Evolutionary conservation across 2,329 filamentous ascomycete genomes (phyloP), one percentile per base, ranked within the genome.

Genomic region (Ophiobolus disseminans): DNA sequence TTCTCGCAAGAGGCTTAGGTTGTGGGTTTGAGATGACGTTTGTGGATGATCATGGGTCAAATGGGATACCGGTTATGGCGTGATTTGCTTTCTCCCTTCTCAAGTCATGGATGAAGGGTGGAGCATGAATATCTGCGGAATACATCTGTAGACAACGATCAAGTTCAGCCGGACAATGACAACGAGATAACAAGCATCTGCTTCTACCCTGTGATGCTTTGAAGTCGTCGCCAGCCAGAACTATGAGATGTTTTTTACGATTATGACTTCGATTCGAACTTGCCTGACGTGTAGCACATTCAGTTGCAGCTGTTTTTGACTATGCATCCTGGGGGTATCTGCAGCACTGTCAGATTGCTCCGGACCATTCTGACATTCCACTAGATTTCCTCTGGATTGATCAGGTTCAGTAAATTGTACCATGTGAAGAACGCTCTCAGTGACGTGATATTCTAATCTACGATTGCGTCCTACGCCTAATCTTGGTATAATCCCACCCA

Each of bases 1-100:
- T 99, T 95, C 82, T 79, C 73, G 61, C 44, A 57, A 40, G 63
- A 69, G 56, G 69, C 68, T 60, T 72, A 73, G 56, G 50, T 63
- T 60, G 38, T 43, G 41, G 44, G 50, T 48, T 51, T 38, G 48
- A 39, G 50, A 53, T 51, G 59, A 65, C 47, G 42, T 53, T 44
- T 54, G 63, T 49, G 46, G 58, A 63, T 58, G 58, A 66, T 57
- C 62, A 68, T 65, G 63, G 66, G 55, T 63, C 54, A 56, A 65
- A 65, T 60, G 66, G 65, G 60, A 70, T 68, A 68, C 64, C 62
- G 68, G 66, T 62, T 60, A 72, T 65, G 66, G 68, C 66, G 68
- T 69, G 61, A 63, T 60, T 67, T 70, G 65, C 64, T 70, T 68
- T 66, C 55, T 50, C 59, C 58, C 55, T 45, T 36, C 40, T 62